Conservation (phyloP, 2,329 filamentous ascomycete genomes). For the Fusarium sp. region DNA sequence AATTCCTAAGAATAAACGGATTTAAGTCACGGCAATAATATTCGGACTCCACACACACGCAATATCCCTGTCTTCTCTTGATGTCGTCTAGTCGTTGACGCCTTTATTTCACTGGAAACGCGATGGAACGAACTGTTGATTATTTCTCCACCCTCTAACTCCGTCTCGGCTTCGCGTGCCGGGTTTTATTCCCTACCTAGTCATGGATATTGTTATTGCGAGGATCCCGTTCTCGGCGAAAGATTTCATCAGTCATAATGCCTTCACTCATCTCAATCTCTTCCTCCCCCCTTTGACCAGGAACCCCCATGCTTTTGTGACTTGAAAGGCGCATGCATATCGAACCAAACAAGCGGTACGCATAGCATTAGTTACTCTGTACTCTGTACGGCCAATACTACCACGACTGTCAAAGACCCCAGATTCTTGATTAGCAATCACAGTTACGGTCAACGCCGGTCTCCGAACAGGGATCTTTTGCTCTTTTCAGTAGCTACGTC, state of each 20-base stretch:
- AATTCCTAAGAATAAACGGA: slow-evolving; percentile 33
- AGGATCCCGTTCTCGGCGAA: slow-evolving; percentile 32
- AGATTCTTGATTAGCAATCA: slow-evolving; percentile 39
- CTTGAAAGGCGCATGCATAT: slow-evolving; percentile 4
- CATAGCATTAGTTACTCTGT: neutral
- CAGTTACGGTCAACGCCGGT: slow-evolving; percentile 33
- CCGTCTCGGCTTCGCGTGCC: slow-evolving; percentile 25
- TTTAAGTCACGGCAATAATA: slow-evolving; percentile 45
- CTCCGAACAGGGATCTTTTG: slow-evolving; percentile 32
- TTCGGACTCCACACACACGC: slow-evolving; percentile 35
- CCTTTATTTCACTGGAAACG: slow-evolving; percentile 14
- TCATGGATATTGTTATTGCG: slow-evolving; percentile 16
- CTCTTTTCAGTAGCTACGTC: slow-evolving; percentile 25
- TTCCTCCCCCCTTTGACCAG: neutral
- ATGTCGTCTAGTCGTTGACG: slow-evolving; percentile 43
- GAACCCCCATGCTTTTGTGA: slow-evolving; percentile 8
- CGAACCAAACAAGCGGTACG: neutral
- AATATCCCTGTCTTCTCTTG: neutral
- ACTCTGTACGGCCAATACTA: neutral
- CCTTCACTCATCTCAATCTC: slow-evolving; percentile 9
- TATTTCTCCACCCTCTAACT: slow-evolving; percentile 38
- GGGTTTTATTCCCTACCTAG: slow-evolving; percentile 10
- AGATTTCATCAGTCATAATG: slow-evolving; percentile 2
- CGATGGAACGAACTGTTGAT: slow-evolving; percentile 18
- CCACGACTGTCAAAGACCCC: neutral